Percentiles rank a stretch among this genome's conserved stretches.
Evolutionary conservation across 352 stramenopile genomes (phyloP).

Genomic region (Phytopythium helicoides): DNA sequence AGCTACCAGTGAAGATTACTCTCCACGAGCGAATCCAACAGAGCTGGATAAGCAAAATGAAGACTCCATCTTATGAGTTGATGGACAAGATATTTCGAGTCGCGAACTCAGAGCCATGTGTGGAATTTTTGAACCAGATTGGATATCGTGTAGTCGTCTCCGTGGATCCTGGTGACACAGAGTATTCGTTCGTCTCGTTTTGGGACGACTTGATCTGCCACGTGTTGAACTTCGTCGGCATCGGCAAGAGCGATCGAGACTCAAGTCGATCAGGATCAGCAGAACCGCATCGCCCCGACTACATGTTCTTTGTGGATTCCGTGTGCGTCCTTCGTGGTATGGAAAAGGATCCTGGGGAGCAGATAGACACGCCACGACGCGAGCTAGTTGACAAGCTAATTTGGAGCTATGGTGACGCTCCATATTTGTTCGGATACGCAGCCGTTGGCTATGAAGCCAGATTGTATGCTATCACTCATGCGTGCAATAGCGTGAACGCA

Average conservation of each 20-base stretch:
- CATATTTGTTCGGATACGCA: conserved; percentile 37
- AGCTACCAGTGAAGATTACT: background rate
- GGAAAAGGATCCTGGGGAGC: conserved; percentile 15
- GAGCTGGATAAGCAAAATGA: conserved; percentile 8
- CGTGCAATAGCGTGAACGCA: background rate
- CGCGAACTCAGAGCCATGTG: conserved; percentile 14
- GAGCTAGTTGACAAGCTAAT: conserved; percentile 21
- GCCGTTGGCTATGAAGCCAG: conserved; percentile 25
- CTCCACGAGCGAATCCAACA: background rate
- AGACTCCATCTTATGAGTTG: conserved; percentile 11
- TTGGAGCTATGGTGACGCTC: conserved; percentile 27
- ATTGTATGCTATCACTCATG: conserved; percentile 15
- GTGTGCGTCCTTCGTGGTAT: conserved; percentile 18
- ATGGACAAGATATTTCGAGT: conserved; percentile 22
- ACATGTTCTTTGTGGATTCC: conserved; percentile 20
- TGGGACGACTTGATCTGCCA: conserved; percentile 23
- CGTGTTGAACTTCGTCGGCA: conserved; percentile 18
- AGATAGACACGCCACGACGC: conserved; percentile 16
- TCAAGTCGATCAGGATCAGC: conserved; percentile 10
- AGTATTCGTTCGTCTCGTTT: conserved; percentile 26
- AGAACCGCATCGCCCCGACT: conserved; percentile 13
- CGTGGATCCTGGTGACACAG: conserved; percentile 14
- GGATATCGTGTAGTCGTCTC: conserved; percentile 12
- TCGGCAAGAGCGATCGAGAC: conserved; percentile 23
- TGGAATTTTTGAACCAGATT: conserved; percentile 14